phyloP scores from a whole-genome alignment of 2,329 filamentous ascomycete genomes.

The Colletotrichum gigasporum region DNA sequence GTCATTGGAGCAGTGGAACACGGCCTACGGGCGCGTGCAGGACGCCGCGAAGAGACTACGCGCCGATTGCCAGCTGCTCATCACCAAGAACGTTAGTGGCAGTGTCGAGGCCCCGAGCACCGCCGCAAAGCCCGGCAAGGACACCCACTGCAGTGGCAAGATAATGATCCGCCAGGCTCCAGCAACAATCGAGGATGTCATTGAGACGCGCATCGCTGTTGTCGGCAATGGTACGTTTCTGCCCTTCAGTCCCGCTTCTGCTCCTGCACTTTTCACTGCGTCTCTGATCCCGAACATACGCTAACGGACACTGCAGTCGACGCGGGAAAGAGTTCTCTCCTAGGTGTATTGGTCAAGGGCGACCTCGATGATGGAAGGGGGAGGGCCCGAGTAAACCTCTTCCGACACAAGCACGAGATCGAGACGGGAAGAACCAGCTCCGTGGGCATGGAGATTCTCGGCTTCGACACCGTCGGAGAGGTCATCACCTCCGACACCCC shows the following conservation, averaged over 20 bases:
- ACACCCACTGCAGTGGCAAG: conserved; percentile 84
- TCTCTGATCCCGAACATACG: neutral
- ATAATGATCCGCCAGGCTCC: conserved; percentile 82
- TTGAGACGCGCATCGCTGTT: conserved; percentile 95
- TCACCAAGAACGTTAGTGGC: conserved; percentile 92
- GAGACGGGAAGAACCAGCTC: conserved; percentile 95
- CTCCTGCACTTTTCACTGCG: neutral
- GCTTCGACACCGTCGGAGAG: conserved; percentile 87
- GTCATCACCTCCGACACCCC: conserved; percentile 84
- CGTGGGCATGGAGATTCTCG: conserved; percentile 99
- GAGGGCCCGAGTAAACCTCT: conserved; percentile 92
- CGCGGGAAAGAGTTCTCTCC: conserved; percentile 94
- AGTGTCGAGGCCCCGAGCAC: conserved; percentile 74
- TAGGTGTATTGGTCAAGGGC: conserved; percentile 95
- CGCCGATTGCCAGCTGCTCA: conserved; percentile 82
- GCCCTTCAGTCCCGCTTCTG: too few species aligned
- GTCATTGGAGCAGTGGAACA: conserved; percentile 77
- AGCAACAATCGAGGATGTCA: conserved; percentile 81
- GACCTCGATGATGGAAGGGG: conserved; percentile 94
- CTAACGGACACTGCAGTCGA: conserved; percentile 70
- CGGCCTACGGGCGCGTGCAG: conserved; percentile 72
- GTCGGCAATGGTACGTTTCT: conserved; percentile 88
- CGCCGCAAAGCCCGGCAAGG: conserved; percentile 64
- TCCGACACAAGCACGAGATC: conserved; percentile 97
- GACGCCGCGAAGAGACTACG: conserved; percentile 70